These are phyloP conservation scores for Kwoniella dejecticola DNA, from an alignment of 768 basidiomycete species.

Conservation along the genomic window DNA sequence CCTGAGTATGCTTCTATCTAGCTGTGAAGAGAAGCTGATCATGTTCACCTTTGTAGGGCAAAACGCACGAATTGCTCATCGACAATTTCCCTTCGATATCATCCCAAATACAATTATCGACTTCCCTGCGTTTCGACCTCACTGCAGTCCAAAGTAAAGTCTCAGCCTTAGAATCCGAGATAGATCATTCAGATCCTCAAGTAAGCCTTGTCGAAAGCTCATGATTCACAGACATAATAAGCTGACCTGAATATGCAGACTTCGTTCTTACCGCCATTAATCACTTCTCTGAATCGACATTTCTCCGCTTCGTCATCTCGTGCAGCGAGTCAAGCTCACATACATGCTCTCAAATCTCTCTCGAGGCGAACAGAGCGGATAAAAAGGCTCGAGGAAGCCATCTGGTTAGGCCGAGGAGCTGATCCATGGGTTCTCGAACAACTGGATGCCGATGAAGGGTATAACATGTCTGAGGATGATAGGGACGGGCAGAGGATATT, in stretches of 20 bases:
- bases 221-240: too few relatives aligned
- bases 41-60: slow-evolving; percentile 11
- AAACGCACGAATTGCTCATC: slow-evolving; percentile 35
- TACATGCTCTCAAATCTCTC: slow-evolving; percentile 23
- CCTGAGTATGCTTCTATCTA: too few relatives aligned
- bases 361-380: slow-evolving; percentile 22
- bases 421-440: slow-evolving; percentile 40
- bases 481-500: slow-evolving; percentile 27
- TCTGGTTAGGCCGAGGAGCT: slow-evolving; percentile 40
- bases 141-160: slow-evolving; percentile 67
- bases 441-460: slow-evolving; percentile 18
- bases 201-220: slow-evolving; percentile 21
- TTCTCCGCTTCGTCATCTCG: slow-evolving; percentile 28
- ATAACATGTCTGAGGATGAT: slow-evolving; percentile 8
- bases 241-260: too few relatives aligned
- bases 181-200: slow-evolving; percentile 27
- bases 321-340: slow-evolving; percentile 21
- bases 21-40: slow-evolving; percentile 6
- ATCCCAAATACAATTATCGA: slow-evolving; percentile 72
- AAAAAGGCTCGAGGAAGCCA: slow-evolving; percentile 34
- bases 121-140: slow-evolving; percentile 66
- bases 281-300: slow-evolving; percentile 28
- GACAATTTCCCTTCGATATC: slow-evolving; percentile 54
- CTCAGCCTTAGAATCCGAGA: slow-evolving; percentile 63
- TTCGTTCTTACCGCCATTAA: slow-evolving; percentile 44